Percentiles rank a stretch among this genome's conserved stretches.
Evolutionary conservation across 345 rosid genomes (phyloP).

Genomic region (Boechera divaricarpa): DNA sequence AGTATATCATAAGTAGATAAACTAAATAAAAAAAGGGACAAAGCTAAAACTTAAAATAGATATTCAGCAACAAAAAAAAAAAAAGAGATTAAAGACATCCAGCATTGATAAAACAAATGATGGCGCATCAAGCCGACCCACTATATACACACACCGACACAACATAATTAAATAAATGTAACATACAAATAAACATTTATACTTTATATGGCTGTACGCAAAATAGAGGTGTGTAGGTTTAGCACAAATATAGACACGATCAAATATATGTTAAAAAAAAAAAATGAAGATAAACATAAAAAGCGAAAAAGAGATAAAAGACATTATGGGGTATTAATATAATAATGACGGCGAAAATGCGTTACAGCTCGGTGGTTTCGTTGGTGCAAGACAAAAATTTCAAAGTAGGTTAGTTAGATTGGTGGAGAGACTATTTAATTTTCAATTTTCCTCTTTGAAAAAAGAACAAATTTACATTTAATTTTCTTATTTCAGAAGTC

Average conservation of each 20-base stretch:
- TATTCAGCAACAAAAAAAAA: not conserved
- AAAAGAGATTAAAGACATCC: not conserved
- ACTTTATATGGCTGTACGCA: slow-evolving; percentile 25
- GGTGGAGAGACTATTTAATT: slow-evolving; percentile 37
- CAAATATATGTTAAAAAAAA: not conserved
- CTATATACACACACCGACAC: slow-evolving; percentile 22
- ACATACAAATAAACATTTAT: not conserved
- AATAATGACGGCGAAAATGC: slow-evolving; percentile 38
- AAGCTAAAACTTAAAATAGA: not conserved
- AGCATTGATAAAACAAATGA: slow-evolving; percentile 28
- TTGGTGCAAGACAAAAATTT: slow-evolving; percentile 33
- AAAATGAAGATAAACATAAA: slow-evolving; percentile 1
- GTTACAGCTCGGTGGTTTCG: slow-evolving; percentile 42
- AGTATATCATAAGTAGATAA: not conserved
- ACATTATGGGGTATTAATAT: not conserved
- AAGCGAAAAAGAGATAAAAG: not conserved
- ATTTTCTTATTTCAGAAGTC: slow-evolving; percentile 24
- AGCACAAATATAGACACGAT: not conserved
- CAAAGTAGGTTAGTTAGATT: slow-evolving; percentile 44
- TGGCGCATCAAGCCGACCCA: slow-evolving; percentile 39
- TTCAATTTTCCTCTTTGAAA: slow-evolving; percentile 5
- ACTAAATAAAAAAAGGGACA: not conserved
- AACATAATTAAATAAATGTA: not conserved
- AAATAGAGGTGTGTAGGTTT: slow-evolving; percentile 22
- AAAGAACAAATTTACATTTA: slow-evolving; percentile 23